These are phyloP conservation scores for Coemansia erecta DNA, from an alignment of 192 early-diverging fungal species.

Conservation along the genomic window DNA sequence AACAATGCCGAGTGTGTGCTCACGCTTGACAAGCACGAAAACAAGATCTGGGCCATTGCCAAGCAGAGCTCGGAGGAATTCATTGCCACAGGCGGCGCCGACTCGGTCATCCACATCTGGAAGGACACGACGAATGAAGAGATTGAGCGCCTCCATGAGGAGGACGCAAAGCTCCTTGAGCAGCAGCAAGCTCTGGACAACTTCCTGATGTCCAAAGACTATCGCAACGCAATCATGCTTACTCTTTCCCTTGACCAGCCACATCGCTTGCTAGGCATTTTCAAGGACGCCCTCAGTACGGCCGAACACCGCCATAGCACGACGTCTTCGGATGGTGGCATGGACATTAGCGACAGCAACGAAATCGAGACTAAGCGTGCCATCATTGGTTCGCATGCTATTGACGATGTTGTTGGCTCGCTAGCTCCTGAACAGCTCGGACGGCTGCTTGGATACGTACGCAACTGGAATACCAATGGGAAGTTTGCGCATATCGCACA, in stretches of 20 bases:
- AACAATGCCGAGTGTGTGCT: constrained; percentile 83
- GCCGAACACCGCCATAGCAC: constrained; percentile 30
- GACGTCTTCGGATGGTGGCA: no score
- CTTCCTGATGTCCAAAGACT: constrained; percentile 84
- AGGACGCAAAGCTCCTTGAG: constrained; percentile 64
- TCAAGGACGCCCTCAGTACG: constrained; percentile 59
- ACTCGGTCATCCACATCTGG: constrained; percentile 91
- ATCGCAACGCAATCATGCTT: constrained; percentile 84
- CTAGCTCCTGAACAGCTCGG: constrained; percentile 70
- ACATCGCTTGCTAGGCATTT: constrained; percentile 72
- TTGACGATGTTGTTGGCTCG: constrained; percentile 69
- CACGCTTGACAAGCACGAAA: constrained; percentile 93
- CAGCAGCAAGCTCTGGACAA: constrained; percentile 90
- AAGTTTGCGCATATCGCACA: constrained; percentile 79
- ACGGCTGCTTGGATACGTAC: constrained; percentile 77
- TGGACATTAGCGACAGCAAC: not conserved
- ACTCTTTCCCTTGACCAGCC: constrained; percentile 90
- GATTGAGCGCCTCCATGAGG: constrained; percentile 68
- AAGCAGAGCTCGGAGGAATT: constrained; percentile 64
- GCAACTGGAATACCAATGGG: constrained; percentile 95
- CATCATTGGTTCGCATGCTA: constrained; percentile 43
- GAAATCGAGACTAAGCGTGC: not conserved
- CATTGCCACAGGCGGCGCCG: constrained; percentile 87
- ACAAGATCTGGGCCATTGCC: constrained; percentile 92
- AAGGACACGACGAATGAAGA: constrained; percentile 87